phyloP scores from a whole-genome alignment of 768 basidiomycete genomes.

The Xanthoconium stramineum region DNA sequence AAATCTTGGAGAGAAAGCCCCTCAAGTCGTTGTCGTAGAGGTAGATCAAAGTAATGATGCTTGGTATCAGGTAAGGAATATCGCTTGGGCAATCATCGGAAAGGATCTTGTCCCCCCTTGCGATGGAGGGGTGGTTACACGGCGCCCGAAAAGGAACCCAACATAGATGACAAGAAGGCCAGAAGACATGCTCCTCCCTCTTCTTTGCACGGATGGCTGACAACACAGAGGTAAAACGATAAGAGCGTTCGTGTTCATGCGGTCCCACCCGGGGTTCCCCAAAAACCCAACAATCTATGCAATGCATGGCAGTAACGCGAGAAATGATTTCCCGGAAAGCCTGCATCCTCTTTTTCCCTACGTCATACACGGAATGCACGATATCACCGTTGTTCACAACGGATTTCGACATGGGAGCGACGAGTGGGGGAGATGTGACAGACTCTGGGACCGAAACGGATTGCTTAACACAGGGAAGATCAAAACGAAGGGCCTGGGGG shows the following conservation, averaged over 20 bases:
- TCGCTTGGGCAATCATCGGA: neutral
- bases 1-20: neutral
- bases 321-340: fast-evolving
- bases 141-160: neutral
- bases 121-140: neutral
- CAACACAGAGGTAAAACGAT: neutral
- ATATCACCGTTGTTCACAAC: neutral
- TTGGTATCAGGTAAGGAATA: neutral
- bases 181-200: neutral
- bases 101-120: neutral
- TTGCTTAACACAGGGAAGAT: neutral
- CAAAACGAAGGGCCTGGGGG: neutral
- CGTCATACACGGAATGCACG: neutral
- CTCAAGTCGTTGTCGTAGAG: neutral
- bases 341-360: neutral
- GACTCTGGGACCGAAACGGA: no score
- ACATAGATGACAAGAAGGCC: neutral
- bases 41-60: neutral
- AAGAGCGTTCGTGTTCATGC: neutral
- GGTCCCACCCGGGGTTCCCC: neutral
- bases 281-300: constrained; percentile 1
- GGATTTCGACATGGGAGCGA: neutral
- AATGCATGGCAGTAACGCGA: neutral
- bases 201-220: neutral
- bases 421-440: neutral